These are phyloP conservation scores for Linnemannia exigua DNA, from an alignment of 192 early-diverging fungal species.

Conservation along the genomic window DNA sequence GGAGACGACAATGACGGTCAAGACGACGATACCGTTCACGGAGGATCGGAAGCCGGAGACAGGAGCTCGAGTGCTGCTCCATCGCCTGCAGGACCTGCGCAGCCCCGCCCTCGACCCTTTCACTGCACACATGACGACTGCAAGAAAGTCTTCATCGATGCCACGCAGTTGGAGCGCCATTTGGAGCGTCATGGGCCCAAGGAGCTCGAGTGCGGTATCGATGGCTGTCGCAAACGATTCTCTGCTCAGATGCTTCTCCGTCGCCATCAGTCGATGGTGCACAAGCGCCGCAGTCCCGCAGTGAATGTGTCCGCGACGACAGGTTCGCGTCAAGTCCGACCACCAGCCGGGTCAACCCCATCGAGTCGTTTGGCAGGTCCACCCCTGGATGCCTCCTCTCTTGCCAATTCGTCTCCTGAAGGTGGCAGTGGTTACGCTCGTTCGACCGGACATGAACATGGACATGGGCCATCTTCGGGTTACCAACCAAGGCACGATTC, in stretches of 20 bases:
- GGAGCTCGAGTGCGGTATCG: slow-evolving; percentile 56
- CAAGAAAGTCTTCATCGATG: slow-evolving; percentile 56
- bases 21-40: neutral
- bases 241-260: slow-evolving; percentile 55
- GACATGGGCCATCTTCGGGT: neutral
- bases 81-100: neutral
- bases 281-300: slow-evolving; percentile 43
- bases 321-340: slow-evolving; percentile 13
- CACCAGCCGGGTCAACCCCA: neutral
- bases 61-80: neutral
- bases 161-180: slow-evolving; percentile 48
- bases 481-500: neutral
- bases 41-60: slow-evolving; percentile 7
- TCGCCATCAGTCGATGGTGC: slow-evolving; percentile 56
- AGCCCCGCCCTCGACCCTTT: slow-evolving; percentile 40
- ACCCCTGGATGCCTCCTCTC: neutral
- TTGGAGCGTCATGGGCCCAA: slow-evolving; percentile 53
- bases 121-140: slow-evolving; percentile 54
- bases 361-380: slow-evolving; percentile 9
- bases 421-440: neutral
- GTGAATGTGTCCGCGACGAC: slow-evolving; percentile 21
- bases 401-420: neutral
- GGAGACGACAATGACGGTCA: neutral
- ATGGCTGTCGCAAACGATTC: slow-evolving; percentile 53
- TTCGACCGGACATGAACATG: neutral